Evolutionary conservation across 176 grass and related monocot genomes (phyloP), one percentile per base, ranked within the genome.

Genomic region (Phragmites australis): DNA sequence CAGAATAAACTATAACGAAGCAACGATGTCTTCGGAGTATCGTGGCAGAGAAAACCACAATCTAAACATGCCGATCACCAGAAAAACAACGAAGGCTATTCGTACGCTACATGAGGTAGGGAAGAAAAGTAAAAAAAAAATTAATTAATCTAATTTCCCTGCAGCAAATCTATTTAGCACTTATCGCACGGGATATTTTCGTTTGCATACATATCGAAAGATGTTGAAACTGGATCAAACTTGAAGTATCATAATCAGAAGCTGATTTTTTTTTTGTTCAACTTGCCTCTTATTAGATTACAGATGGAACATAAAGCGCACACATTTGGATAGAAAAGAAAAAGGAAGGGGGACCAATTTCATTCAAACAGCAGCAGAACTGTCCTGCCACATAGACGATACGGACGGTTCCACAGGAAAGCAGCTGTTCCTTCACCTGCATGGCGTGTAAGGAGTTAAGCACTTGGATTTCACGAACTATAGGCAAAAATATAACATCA

Each of bases 241-340:
- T 46, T 27, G 0, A 50, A 83, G 21, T 21, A 69, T 59, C 34
- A 55, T 57, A 22, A 65, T 15, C 76, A 16, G 48, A 58, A 59
- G 77, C 60, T n/a, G n/a, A 17, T 14, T 27, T 59, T n/a, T 6
- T 48, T 45, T 43, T 1, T 41, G 70, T 46, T 42, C 25, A 86
- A 47, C 19, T 44, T 23, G 25, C 56, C 85, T 71, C 85, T 87
- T 78, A 72, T 87, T 87, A 72, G 6, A 77, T 74, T 72, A 74
- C 59, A 74, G 72, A 74, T 21, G 13, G 39, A 48, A 37, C 40
- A 29, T 10, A 62, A 52, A 72, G 59, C 26, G 46, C 47, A 7
- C 54, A 6, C 46, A 55, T 68, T 54, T 34, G 6, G 31, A 70
- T 37, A 2, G 63, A 74, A n/a, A 62, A 76, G 63, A 50, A 54